Evolutionary conservation across 768 basidiomycete genomes (phyloP), one percentile per base, ranked within the genome.

Genomic region (Mycena venus): DNA sequence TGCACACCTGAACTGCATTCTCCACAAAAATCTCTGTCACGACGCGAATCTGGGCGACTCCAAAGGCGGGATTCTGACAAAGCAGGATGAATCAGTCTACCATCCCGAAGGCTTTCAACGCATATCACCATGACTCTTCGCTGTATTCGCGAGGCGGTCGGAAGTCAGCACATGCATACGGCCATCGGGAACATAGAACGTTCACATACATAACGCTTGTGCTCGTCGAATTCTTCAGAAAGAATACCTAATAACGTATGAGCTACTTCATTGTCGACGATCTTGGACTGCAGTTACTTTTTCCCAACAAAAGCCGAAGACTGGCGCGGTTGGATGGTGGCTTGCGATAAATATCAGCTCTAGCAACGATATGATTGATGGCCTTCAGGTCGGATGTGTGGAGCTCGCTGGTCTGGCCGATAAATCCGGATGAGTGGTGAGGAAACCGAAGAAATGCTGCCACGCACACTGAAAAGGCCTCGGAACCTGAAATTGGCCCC

Each of bases 311-410:
- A 11, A 2, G 56, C 47, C 11, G n/a, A 15, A n/a, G 1, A 36
- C 8, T 38, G 7, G 14, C 23, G 6, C 3, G 36, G 27, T 3
- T 36, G 10, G 34, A 12, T 10, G 55, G 58, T 5, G 55, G 12
- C 78, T 89, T 90, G 44, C 84, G 84, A 51, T 86, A 90, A 44
- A 81, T 79, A n/a, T 82, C 79, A 12, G 80, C 73, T 63, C 89
- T 86, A 1, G 79, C 79, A 21, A 91, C 80, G 66, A 92, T 85
- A 66, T 90, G 86, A 19, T 84, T 83, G 29, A 91, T 36, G 2
- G 89, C 90, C 5, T 84, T 82, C 0, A 86, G 80, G 73, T 92
- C 91, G 51, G 83, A 68, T 0, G 89, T 89, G 78, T 85, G 80
- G 21, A 90, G 79, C 17, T 85, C 79, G 31, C 80, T 70, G 9